Conservation (phyloP, 441 rosid genomes). For the Populus trichocarpa region DNA sequence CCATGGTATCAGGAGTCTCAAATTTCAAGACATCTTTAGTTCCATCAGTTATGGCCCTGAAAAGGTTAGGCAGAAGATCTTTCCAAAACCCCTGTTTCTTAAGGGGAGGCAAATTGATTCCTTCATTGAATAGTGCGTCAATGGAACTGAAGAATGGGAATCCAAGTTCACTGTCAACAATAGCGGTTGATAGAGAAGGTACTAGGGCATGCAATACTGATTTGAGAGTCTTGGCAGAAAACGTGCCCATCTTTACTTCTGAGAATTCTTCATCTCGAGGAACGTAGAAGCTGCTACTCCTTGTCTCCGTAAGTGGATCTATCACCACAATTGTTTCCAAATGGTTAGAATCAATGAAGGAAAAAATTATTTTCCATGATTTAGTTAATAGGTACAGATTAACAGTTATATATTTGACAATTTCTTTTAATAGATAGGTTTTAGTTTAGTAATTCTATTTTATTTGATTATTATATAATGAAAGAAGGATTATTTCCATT, state of each 20-base stretch:
- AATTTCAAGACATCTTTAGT: conserved; percentile 45
- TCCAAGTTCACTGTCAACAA: conserved; percentile 34
- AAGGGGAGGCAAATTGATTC: conserved; percentile 43
- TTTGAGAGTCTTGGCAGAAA: conserved; percentile 46
- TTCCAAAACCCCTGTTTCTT: conserved; percentile 27
- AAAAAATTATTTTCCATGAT: neutral
- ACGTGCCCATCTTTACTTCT: conserved; percentile 37
- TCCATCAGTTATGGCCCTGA: conserved; percentile 35
- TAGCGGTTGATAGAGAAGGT: conserved; percentile 36
- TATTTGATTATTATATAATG: neutral
- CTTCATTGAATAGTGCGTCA: conserved; percentile 57
- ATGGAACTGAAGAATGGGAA: conserved; percentile 64
- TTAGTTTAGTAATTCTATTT: neutral
- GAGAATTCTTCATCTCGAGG: conserved; percentile 76
- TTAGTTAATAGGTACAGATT: too few relatives aligned
- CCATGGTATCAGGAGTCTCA: conserved; percentile 49
- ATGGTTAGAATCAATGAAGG: neutral
- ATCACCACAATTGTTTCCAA: neutral
- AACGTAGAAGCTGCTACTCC: conserved; percentile 42
- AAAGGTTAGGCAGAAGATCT: conserved; percentile 46
- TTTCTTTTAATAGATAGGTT: too few relatives aligned
- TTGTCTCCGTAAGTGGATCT: conserved; percentile 54
- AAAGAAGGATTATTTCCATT: neutral
- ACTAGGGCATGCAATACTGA: conserved; percentile 56
- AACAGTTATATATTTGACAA: too few relatives aligned